phyloP scores from a whole-genome alignment of 2,329 filamentous ascomycete species.

The Pseudogymnoascus sp. region DNA sequence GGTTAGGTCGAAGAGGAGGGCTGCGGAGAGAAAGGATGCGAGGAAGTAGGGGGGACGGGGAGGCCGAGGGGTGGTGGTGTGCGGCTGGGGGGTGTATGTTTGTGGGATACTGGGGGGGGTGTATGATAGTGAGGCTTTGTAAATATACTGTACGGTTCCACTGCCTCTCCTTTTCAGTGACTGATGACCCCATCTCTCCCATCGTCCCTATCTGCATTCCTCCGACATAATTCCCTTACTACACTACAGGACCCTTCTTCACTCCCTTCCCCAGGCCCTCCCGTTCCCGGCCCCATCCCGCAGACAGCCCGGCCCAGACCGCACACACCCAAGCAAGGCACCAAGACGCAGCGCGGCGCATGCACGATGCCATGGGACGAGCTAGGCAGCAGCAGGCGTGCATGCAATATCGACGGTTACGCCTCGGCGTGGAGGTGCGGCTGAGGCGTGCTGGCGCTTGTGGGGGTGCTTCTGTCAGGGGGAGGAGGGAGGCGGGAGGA shows the following conservation, averaged over 20 bases:
- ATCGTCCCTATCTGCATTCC: too few species aligned
- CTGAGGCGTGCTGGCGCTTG: too few species aligned
- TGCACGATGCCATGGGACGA: not conserved
- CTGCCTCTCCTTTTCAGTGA: not conserved
- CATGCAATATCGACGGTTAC: not conserved
- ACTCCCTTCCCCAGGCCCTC: not conserved
- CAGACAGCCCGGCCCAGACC: not conserved
- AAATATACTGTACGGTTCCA: not conserved
- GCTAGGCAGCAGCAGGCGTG: not conserved
- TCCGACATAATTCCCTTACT: not conserved
- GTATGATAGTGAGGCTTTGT: not conserved
- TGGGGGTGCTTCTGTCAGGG: too few species aligned
- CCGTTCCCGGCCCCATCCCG: not conserved
- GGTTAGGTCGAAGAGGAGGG: slow-evolving; percentile 78
- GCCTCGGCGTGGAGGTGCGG: too few species aligned
- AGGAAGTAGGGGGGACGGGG: slow-evolving; percentile 22
- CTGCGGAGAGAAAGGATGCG: slow-evolving; percentile 50
- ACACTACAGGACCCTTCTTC: not conserved
- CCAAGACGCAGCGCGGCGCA: not conserved
- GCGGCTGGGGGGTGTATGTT: not conserved
- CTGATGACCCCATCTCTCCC: not conserved
- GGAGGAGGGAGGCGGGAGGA: too few species aligned
- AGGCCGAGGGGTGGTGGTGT: not conserved
- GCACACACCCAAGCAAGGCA: not conserved
- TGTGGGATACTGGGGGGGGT: not conserved